Evolutionary conservation across 176 grass and related monocot species (phyloP).

Genomic region (Ensete ventricosum): DNA sequence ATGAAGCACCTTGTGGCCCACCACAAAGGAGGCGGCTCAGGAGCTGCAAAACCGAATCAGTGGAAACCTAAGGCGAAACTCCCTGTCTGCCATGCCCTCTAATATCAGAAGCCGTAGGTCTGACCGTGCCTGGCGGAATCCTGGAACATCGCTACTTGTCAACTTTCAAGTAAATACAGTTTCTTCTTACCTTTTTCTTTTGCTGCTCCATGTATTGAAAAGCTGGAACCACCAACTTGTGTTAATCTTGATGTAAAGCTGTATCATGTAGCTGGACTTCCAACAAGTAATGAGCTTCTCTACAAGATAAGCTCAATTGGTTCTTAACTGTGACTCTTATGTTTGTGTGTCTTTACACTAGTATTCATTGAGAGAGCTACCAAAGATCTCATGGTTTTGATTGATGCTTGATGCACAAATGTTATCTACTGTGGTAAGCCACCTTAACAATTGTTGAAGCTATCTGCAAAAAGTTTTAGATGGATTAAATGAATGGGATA

Average conservation of each 20-base stretch:
- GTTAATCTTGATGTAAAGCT: no score
- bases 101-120: slow-evolving; percentile 17
- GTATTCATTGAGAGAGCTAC: not conserved
- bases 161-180: not conserved
- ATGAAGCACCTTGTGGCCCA: not conserved
- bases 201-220: not conserved
- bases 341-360: no score
- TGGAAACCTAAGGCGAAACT: slow-evolving; percentile 9
- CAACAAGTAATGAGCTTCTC: not conserved
- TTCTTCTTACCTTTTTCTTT: not conserved
- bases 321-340: not conserved
- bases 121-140: not conserved
- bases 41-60: slow-evolving; percentile 28
- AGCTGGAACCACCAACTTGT: not conserved
- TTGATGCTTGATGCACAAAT: no score
- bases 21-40: slow-evolving; percentile 26
- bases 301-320: not conserved
- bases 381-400: not conserved
- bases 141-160: not conserved
- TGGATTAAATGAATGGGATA: no score
- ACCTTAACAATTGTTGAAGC: no score
- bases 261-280: no score
- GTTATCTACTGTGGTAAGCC: no score
- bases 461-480: no score
- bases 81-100: slow-evolving; percentile 11